Percentiles rank a stretch among this genome's conserved stretches.
Conservation (phyloP, 1,139 yeast genomes). For the Wickerhamomyces sp. region DNA sequence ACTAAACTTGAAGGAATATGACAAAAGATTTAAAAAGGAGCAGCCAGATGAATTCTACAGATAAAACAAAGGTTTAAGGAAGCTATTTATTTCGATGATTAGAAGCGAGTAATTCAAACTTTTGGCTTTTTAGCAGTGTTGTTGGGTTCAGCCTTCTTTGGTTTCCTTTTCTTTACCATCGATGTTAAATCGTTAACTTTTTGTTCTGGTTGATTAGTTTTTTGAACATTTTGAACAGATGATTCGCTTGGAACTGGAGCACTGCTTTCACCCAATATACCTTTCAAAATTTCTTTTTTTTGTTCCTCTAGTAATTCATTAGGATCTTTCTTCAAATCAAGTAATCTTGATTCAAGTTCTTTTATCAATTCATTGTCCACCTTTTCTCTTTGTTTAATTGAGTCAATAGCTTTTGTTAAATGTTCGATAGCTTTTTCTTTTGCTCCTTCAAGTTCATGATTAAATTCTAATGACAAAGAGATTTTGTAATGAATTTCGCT, state of each 20-base stretch:
- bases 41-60: neutral
- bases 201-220: conserved; percentile 15
- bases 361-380: conserved; percentile 24
- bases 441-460: conserved; percentile 47
- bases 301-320: conserved; percentile 48
- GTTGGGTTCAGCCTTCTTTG: conserved; percentile 14
- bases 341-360: conserved; percentile 32
- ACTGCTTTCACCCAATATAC: conserved; percentile 54
- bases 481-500: conserved; percentile 82
- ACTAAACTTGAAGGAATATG: conserved; percentile 4
- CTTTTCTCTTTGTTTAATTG: conserved; percentile 40
- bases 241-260: conserved; percentile 9
- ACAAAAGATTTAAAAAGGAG: neutral
- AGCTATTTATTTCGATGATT: no score
- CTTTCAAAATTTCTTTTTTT: conserved; percentile 56
- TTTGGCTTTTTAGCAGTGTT: conserved; percentile 15
- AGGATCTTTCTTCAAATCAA: conserved; percentile 52
- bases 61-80: no score
- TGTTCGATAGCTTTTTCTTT: conserved; percentile 53
- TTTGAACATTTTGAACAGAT: no score
- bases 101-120: conserved; percentile 1
- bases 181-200: conserved; percentile 53
- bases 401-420: conserved; percentile 55
- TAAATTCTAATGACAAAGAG: conserved; percentile 74
- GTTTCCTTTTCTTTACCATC: conserved; percentile 50